These are phyloP conservation scores for Juncus inflexus DNA, from an alignment of 176 grass and related monocot genomes.

Conservation along the genomic window DNA sequence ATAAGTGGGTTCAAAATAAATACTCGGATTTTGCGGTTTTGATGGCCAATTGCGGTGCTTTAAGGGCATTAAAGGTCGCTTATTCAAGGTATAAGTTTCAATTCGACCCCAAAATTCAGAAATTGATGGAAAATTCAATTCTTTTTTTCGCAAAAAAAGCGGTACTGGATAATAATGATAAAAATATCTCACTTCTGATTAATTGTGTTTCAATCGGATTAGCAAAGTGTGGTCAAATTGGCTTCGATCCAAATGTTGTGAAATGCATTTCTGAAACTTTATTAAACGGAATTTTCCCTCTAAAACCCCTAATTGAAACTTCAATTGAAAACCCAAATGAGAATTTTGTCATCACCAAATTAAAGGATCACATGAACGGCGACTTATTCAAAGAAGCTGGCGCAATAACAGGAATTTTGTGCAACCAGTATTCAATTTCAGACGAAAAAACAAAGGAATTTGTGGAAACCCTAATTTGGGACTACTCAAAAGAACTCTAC, in stretches of 20 bases:
- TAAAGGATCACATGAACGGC: constrained; percentile 50
- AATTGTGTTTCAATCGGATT: constrained; percentile 68
- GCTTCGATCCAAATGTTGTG: constrained; percentile 44
- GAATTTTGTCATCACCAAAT: constrained; percentile 25
- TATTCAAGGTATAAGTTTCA: constrained; percentile 46
- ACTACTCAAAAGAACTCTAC: constrained; percentile 63
- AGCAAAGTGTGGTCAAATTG: constrained; percentile 46
- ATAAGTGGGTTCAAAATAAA: constrained; percentile 27
- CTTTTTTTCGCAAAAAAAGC: constrained; percentile 40
- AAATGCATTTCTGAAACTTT: constrained; percentile 42
- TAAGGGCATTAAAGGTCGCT: constrained; percentile 48
- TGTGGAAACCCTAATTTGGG: constrained; percentile 57
- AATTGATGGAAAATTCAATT: constrained; percentile 50
- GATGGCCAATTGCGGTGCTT: constrained; percentile 49
- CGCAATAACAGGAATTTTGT: constrained; percentile 55
- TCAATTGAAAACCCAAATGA: constrained; percentile 33
- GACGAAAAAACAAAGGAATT: constrained; percentile 36
- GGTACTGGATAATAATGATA: constrained; percentile 21
- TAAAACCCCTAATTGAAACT: constrained; percentile 40
- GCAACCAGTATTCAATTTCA: constrained; percentile 69
- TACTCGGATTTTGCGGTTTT: constrained; percentile 41
- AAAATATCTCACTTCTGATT: constrained; percentile 37
- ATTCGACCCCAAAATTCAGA: constrained; percentile 47
- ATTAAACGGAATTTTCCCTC: constrained; percentile 55
- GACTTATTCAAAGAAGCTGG: constrained; percentile 82